These are phyloP conservation scores for Aristolochia californica DNA, from an alignment of 164 flowering plant genomes.

Conservation along the genomic window DNA sequence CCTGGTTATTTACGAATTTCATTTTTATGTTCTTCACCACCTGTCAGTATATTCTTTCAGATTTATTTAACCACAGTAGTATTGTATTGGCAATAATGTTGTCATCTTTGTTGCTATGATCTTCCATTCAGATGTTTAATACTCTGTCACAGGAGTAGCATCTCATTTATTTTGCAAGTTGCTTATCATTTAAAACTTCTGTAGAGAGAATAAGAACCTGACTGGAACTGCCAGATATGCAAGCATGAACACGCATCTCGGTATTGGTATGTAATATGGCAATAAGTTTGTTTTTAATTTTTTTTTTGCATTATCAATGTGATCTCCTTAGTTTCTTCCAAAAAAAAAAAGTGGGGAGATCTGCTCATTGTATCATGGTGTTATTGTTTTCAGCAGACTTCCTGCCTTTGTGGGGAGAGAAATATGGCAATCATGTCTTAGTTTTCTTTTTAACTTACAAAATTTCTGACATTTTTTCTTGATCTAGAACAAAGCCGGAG, in stretches of 20 bases:
- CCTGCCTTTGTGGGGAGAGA: too few relatives aligned
- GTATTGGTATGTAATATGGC: slow-evolving; percentile 51
- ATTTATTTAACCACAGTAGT: too few relatives aligned
- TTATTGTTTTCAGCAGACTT: too few relatives aligned
- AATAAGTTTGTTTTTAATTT: background rate
- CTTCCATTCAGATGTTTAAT: background rate
- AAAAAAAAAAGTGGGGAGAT: too few relatives aligned
- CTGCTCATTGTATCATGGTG: too few relatives aligned
- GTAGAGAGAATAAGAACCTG: slow-evolving; percentile 88
- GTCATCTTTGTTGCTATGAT: too few relatives aligned
- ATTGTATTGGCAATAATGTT: too few relatives aligned
- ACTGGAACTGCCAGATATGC: slow-evolving; percentile 98
- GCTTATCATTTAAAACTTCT: background rate
- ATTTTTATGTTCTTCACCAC: too few relatives aligned
- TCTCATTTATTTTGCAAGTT: background rate
- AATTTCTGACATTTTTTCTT: slow-evolving; percentile 5
- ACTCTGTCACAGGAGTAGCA: background rate
- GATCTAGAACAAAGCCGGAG: slow-evolving; percentile 81
- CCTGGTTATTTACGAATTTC: too few relatives aligned
- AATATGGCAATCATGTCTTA: too few relatives aligned
- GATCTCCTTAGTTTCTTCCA: background rate
- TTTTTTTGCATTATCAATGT: background rate
- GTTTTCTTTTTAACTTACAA: too few relatives aligned
- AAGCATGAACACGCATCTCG: slow-evolving; percentile 91
- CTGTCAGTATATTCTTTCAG: too few relatives aligned